Base-by-base conservation (phyloP, 2,329 filamentous ascomycete genomes). In the Allantophomopsis lycopodina region DNA sequence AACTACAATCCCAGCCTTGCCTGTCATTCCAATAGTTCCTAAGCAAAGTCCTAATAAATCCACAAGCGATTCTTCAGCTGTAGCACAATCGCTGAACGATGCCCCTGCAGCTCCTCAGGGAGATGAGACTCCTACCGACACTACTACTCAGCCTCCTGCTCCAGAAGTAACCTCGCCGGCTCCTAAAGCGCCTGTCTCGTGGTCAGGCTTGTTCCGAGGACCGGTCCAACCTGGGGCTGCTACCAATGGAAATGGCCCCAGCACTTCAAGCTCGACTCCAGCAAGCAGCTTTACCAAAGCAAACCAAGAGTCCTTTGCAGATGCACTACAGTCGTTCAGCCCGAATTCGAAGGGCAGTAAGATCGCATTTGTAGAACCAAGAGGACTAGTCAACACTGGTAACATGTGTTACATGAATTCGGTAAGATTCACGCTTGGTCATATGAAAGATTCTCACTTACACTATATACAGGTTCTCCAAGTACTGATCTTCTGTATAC, bases 391-490 rank as follows among this genome's bases (percentile, higher is more conserved):
- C 49, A 98, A 98, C 62, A 93, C 89, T 32, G 91, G 91, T 37
- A 96, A 98, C 57, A 93, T 96, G 84, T 98, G 91, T 62, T 98
- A 98, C 63, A 96, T 98, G 91, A 98, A 96, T 66, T 95, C 91
- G 46, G 89, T 94, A 70, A 64, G 84, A 65, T n/a, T 13, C 23
- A 7, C 36, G 10, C 38, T 14, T 17, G 23, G 14, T 36, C 16
- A 13, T 13, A 13, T 36, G 18, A 32, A 39, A 23, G 21, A 36
- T 7, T 16, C 16, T 10, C 40, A 43, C 61, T 70, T 54, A 71
- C 49, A 21, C 31, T 7, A 7, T 10, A 8, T 33, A 7, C 48
- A 94, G 87, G 80, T 96, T 59, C 72, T 98, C 48, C 91, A 98
- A 80, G 83, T 93, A 56, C 74, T 98, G 53, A 74, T 95, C 49